phyloP scores from a whole-genome alignment of 257 asterid species.

The Scutellaria minor region DNA sequence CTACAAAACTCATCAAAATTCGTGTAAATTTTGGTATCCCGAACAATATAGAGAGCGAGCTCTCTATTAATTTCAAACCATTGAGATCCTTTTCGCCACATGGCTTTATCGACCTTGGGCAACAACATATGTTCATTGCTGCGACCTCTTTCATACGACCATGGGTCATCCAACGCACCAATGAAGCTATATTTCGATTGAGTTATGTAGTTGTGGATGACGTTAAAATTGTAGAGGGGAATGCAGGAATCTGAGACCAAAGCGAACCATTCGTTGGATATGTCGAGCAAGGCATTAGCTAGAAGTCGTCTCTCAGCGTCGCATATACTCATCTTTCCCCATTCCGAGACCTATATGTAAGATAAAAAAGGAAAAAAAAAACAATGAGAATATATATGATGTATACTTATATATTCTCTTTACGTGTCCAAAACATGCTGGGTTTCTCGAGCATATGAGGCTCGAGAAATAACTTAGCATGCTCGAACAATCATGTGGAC shows the following conservation, averaged over 20 bases:
- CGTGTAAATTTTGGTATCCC: constrained; percentile 55
- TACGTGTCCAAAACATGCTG: too few relatives aligned
- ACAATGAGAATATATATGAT: background rate
- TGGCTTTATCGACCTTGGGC: constrained; percentile 52
- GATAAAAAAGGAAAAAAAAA: background rate
- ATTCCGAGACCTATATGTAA: constrained; percentile 52
- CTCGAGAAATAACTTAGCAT: too few relatives aligned
- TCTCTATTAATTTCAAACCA: constrained; percentile 64
- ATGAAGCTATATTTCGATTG: constrained; percentile 60
- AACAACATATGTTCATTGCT: constrained; percentile 48
- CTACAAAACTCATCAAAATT: constrained; percentile 59
- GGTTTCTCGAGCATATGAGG: too few relatives aligned
- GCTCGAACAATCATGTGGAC: too few relatives aligned
- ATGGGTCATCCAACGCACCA: constrained; percentile 61
- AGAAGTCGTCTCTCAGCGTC: constrained; percentile 71
- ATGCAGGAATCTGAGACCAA: constrained; percentile 70
- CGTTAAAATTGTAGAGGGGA: constrained; percentile 56
- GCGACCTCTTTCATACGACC: constrained; percentile 70
- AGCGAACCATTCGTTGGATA: constrained; percentile 60
- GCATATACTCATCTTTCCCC: constrained; percentile 72
- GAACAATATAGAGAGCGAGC: constrained; percentile 52
- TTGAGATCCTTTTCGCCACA: constrained; percentile 78
- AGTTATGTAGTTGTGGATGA: constrained; percentile 48
- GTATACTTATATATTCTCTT: too few relatives aligned
- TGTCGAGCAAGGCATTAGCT: constrained; percentile 63